A percentile compares a stretch with the other conserved stretches of the same genome.
phyloP scores from a whole-genome alignment of 495 filamentous ascomycete genomes.

The Talaromyces adpressus region DNA sequence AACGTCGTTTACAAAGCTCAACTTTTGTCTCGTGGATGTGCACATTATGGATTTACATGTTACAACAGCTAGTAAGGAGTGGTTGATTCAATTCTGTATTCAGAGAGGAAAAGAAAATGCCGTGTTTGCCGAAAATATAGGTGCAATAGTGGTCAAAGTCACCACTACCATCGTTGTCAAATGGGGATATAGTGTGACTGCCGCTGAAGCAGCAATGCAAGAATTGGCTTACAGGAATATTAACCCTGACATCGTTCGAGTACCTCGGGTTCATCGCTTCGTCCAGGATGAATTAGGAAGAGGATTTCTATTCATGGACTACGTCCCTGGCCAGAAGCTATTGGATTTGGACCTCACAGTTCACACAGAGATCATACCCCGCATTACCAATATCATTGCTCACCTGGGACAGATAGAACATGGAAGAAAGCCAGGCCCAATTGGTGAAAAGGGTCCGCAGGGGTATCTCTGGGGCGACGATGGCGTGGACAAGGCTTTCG shows the following conservation, averaged over 20 bases:
- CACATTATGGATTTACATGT: constrained; percentile 8
- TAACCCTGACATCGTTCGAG: constrained; percentile 10
- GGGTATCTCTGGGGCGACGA: constrained; percentile 13
- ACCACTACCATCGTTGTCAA: constrained; percentile 10
- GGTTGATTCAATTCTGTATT: constrained; percentile 6
- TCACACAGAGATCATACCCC: constrained; percentile 7
- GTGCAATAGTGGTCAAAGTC: constrained; percentile 9
- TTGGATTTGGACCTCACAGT: constrained; percentile 8
- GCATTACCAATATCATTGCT: constrained; percentile 8
- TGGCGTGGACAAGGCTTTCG: constrained; percentile 7
- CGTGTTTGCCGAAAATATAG: constrained; percentile 9
- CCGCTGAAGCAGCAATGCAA: constrained; percentile 12
- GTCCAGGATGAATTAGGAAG: constrained; percentile 11
- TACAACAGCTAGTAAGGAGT: constrained; percentile 6
- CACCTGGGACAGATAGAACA: constrained; percentile 7
- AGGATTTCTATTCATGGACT: constrained; percentile 13
- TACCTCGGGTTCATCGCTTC: constrained; percentile 10
- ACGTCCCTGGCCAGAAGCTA: constrained; percentile 9
- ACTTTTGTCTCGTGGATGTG: not conserved
- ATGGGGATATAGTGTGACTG: constrained; percentile 11
- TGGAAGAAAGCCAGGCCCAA: constrained; percentile 9
- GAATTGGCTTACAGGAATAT: constrained; percentile 10
- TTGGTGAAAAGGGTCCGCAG: constrained; percentile 7
- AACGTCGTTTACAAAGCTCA: not conserved
- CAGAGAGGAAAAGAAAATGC: constrained; percentile 8